Conservation (phyloP, 495 filamentous ascomycete genomes). For the Opeltia flavorubescens region DNA sequence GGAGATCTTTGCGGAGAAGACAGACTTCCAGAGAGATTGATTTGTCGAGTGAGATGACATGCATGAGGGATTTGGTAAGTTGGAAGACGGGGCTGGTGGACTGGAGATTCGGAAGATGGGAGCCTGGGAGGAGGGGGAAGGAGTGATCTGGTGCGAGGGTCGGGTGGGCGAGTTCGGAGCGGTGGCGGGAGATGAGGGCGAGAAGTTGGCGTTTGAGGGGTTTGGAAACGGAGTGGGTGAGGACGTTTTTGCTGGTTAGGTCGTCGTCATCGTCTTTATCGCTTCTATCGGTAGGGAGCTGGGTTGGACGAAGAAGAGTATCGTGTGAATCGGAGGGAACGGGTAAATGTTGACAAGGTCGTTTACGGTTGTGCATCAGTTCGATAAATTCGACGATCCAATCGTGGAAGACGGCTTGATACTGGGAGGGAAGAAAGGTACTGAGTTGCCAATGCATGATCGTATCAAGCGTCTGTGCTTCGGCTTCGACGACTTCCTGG, state of each 20-base stretch:
- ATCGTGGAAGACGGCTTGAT: constrained; percentile 79
- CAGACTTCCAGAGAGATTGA: constrained; percentile 76
- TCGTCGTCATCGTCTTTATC: constrained; percentile 39
- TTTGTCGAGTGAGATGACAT: constrained; percentile 78
- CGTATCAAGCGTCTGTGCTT: constrained; percentile 75
- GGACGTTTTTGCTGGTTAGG: constrained; percentile 41
- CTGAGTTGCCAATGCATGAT: constrained; percentile 98
- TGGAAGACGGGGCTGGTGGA: constrained; percentile 71
- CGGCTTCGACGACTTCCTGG: constrained; percentile 64
- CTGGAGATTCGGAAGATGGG: constrained; percentile 45
- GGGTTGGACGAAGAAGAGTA: constrained; percentile 62
- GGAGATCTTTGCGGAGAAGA: constrained; percentile 73
- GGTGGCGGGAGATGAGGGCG: constrained; percentile 62
- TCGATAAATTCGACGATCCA: constrained; percentile 93
- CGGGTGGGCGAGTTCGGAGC: constrained; percentile 78
- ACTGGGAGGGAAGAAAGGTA: constrained; percentile 65
- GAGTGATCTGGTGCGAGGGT: constrained; percentile 72
- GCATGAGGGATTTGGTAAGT: constrained; percentile 80
- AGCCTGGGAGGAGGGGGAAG: constrained; percentile 76
- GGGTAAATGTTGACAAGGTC: constrained; percentile 26
- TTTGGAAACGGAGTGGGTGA: constrained; percentile 69
- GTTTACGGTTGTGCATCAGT: constrained; percentile 78
- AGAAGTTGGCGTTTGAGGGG: constrained; percentile 80
- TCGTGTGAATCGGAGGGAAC: constrained; percentile 25
- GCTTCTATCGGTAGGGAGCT: constrained; percentile 48